phyloP scores from a whole-genome alignment of 1,139 yeast genomes.

The Kurtzmaniella quercitrusa region DNA sequence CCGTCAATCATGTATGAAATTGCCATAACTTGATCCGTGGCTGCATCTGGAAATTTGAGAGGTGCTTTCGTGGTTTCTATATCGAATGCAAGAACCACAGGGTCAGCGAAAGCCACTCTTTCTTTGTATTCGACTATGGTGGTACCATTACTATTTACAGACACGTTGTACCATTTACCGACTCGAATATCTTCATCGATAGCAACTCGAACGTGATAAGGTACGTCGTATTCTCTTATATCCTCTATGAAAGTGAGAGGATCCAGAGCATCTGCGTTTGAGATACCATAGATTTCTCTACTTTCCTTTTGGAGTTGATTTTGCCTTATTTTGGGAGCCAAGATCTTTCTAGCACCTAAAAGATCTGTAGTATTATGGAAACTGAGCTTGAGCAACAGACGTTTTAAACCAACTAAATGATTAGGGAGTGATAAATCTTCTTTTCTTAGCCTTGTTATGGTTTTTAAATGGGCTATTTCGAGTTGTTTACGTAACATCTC shows the following conservation, averaged over 20 bases:
- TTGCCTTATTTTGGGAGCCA: constrained; percentile 67
- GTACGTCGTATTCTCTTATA: constrained; percentile 91
- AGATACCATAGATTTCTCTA: constrained; percentile 56
- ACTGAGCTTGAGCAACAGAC: constrained; percentile 59
- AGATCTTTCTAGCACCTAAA: constrained; percentile 62
- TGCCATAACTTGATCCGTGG: constrained; percentile 97
- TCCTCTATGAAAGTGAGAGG: constrained; percentile 71
- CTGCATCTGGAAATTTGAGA: constrained; percentile 89
- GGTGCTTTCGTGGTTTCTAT: constrained; percentile 98
- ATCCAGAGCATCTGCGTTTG: constrained; percentile 29
- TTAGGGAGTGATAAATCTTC: constrained; percentile 82
- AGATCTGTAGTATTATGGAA: constrained; percentile 79
- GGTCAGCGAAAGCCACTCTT: constrained; percentile 92
- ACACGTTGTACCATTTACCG: constrained; percentile 93
- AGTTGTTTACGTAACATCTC: constrained; percentile 70
- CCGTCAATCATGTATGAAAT: constrained; percentile 99
- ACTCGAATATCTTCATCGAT: constrained; percentile 83
- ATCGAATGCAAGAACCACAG: constrained; percentile 94
- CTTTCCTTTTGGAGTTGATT: constrained; percentile 64
- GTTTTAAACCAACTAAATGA: constrained; percentile 76
- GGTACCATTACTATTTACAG: constrained; percentile 55
- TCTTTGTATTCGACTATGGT: constrained; percentile 61
- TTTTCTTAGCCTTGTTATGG: constrained; percentile 51
- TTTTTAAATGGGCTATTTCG: constrained; percentile 56
- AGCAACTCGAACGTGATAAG: constrained; percentile 92